A percentile compares a stretch with the other conserved stretches of the same genome.
These are phyloP conservation scores for Leishmania major DNA, from an alignment of 208 protist species.

Conservation along the genomic window DNA sequence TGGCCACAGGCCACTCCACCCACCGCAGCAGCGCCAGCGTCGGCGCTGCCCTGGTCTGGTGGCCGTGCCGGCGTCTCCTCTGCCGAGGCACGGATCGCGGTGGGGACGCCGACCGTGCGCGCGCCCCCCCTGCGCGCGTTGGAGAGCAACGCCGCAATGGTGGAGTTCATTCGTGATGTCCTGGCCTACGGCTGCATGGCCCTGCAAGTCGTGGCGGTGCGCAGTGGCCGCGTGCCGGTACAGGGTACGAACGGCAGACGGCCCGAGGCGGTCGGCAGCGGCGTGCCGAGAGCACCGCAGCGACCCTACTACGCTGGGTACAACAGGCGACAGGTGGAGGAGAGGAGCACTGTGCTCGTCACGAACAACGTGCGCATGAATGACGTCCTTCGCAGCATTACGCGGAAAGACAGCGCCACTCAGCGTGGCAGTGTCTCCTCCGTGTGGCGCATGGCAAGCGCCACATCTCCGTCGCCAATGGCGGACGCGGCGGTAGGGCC, in stretches of 20 bases:
- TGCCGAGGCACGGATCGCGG: neutral
- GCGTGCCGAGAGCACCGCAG: neutral
- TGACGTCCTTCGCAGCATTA: neutral
- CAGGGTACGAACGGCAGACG: neutral
- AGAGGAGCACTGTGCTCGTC: neutral
- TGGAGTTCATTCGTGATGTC: slow-evolving; percentile 10
- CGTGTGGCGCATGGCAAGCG: neutral
- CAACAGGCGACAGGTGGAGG: neutral
- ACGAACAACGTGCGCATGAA: slow-evolving; percentile 10
- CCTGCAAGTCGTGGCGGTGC: slow-evolving; percentile 30
- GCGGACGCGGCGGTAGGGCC: neutral
- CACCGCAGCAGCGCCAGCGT: neutral
- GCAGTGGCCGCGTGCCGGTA: slow-evolving; percentile 21
- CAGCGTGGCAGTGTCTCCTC: neutral
- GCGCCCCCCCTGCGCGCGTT: slow-evolving; percentile 22
- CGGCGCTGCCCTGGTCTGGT: neutral
- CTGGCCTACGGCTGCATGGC: slow-evolving; percentile 17
- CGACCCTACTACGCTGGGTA: neutral
- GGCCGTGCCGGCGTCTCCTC: neutral
- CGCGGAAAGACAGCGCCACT: neutral
- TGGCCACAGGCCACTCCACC: slow-evolving; percentile 4
- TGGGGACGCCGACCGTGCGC: slow-evolving; percentile 11
- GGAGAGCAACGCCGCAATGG: slow-evolving; percentile 23
- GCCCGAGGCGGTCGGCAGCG: neutral
- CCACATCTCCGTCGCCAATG: neutral